Base-by-base conservation (phyloP, 192 early-diverging fungal genomes). In the Entophlyctis luteolus region DNA sequence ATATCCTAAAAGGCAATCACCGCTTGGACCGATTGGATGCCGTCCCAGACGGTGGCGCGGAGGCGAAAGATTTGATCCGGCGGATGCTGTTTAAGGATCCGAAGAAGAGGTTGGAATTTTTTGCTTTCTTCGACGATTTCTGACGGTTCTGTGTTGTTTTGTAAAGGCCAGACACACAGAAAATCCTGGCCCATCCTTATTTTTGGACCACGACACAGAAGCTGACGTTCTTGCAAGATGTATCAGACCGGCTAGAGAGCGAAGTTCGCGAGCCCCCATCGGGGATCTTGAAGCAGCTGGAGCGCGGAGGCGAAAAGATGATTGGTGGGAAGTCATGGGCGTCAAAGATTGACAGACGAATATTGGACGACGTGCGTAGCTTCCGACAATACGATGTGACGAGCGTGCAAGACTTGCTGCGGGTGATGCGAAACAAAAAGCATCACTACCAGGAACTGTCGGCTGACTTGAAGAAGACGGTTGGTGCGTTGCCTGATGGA, bases 361-460 rank as follows among this genome's bases (percentile, higher is more conserved):
- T 91, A 39, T 81, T 84, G 33, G 89, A 88, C 63, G 89, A 94
- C 68, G 75, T 98, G 72, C 87, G 90, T 48, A 96, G 95, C 74
- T 93, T 89, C 77, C 81, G 96, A 65, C 94, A 91, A 78, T 98
- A 98, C 75, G 92, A 94, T 69, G 91, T 88, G 8, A 80, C 78
- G 32, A 81, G 81, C 12, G 80, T 96, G 36, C 84, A 91, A 18
- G 94, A 98, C 75, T 76, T 98, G 58, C 75, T 98, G 69, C 84
- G 96, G 50, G 89, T 90, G 1, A 74, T 98, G 35, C 83, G 96
- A 48, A 98, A 98, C 72, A 97, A 97, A 90, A 96, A 96, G 88
- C 93, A 95, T 69, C 95, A 98, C 71, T 98, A 93, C 74, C 93
- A 95, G 72, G 95, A 98, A 73, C 77, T 96, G 62, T 86, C 92